Conservation (phyloP, 108 stramenopile species). For the Pseudonitzschia delicatissima region DNA sequence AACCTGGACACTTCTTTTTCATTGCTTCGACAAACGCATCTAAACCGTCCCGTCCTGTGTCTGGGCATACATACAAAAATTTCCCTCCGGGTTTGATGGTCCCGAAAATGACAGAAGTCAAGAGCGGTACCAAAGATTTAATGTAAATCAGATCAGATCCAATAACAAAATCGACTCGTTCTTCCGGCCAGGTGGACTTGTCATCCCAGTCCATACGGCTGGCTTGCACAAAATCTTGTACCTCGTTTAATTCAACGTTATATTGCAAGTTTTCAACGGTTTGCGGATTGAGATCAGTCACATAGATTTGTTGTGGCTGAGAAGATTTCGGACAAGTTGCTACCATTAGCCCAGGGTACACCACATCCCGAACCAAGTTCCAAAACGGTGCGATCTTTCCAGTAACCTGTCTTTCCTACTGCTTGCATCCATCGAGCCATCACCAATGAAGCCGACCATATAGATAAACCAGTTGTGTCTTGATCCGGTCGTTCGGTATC, state of each 20-base stretch:
- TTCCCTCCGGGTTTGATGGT: constrained; percentile 33
- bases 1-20: constrained; percentile 33
- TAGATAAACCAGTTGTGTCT: constrained; percentile 84
- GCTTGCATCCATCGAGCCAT: constrained; percentile 75
- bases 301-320: constrained; percentile 33
- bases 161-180: constrained; percentile 71
- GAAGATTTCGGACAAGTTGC: constrained; percentile 1
- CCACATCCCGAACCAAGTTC: constrained; percentile 88
- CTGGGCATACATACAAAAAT: constrained; percentile 66
- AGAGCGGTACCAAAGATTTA: constrained; percentile 70
- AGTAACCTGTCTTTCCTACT: constrained; percentile 18
- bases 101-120: constrained; percentile 57
- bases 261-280: constrained; percentile 73
- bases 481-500: constrained; percentile 46
- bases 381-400: constrained; percentile 43
- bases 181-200: constrained; percentile 66
- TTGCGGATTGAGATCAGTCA: constrained; percentile 76
- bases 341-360: constrained; percentile 29
- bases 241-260: constrained; percentile 67
- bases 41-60: constrained; percentile 55
- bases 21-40: constrained; percentile 57
- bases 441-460: constrained; percentile 82
- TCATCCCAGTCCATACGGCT: constrained; percentile 80
- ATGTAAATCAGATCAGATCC: constrained; percentile 89
- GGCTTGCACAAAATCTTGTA: constrained; percentile 17